Evolutionary conservation across 352 stramenopile genomes (phyloP), one percentile per base, ranked within the genome.

Genomic region (Phytophthora niederhauseri): DNA sequence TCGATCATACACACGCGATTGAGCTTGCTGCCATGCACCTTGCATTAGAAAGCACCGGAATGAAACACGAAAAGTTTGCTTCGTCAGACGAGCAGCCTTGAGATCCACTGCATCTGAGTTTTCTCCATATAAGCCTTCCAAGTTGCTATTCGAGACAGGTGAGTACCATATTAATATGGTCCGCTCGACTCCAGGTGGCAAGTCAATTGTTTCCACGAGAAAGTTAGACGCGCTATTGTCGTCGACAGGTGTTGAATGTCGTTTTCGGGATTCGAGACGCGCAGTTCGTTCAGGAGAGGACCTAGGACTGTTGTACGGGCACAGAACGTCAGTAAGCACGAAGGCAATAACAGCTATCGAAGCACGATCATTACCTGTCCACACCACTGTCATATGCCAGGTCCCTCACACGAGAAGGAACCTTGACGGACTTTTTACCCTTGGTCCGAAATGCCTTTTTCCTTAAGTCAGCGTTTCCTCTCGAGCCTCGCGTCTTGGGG

Each of bases 101-200:
- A 90, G 71, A 70, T 97, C 90, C 28, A 93, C 65, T 19, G 73
- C 70, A 50, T 95, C 90, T 41, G 81, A 59, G 28, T 70, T 81
- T 30, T 84, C 75, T 19, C 71, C 67, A 67, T 70, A 74, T 14
- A 77, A 61, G 15, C 62, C 57, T 70, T 89, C 82, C 20, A 81
- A 67, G 54, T 72, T 80, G 36, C 66, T 75, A 38, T 70, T 83
- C 17, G 78, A 74, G 26, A 69, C 57, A 0, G 88, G 89, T 43
- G 80, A 84, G 63, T 97, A 97, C 90, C 88, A 97, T 57, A 97
- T 84, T 24, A 95, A 75, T 61, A 97, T 94, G n/a, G 87, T 97
- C 17, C 90, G 84, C 66, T 97, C 90, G 9, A 94, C 81, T 26
- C 90, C 90, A 61, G 90, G 90, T 19, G 88, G 77, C n/a, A 97